Conservation (phyloP, 139 green algal species). For the Auxenochlorella protothecoides region DNA sequence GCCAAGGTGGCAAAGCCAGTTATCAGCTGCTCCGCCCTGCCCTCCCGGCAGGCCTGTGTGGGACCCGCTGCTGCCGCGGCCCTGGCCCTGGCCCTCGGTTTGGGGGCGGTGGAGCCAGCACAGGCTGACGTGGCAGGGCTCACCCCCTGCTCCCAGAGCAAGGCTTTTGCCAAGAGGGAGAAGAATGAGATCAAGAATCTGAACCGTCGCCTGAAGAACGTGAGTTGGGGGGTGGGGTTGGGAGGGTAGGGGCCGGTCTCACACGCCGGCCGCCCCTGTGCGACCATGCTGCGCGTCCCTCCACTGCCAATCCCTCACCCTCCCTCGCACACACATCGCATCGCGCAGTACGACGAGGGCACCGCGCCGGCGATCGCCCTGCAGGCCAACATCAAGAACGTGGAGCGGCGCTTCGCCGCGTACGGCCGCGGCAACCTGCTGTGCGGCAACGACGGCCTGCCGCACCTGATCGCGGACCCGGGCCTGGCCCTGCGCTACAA, state of each 20-base stretch:
- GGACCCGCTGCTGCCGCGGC: conserved; percentile 49
- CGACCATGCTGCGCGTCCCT: neutral
- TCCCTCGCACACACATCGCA: neutral
- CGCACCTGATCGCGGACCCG: conserved; percentile 96
- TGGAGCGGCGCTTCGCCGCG: conserved; percentile 84
- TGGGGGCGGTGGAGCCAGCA: conserved; percentile 66
- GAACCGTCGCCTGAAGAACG: conserved; percentile 64
- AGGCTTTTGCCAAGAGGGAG: conserved; percentile 85
- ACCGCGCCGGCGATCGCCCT: conserved; percentile 80
- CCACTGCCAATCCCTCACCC: neutral
- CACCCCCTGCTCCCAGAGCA: conserved; percentile 91
- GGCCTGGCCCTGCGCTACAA: conserved; percentile 83
- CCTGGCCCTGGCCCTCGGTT: conserved; percentile 47
- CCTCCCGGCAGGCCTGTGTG: conserved; percentile 23
- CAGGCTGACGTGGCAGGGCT: conserved; percentile 59
- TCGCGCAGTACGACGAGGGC: conserved; percentile 78
- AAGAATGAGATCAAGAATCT: conserved; percentile 91
- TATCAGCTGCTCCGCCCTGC: conserved; percentile 18
- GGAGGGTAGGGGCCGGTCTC: neutral
- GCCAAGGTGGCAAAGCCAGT: too few relatives aligned
- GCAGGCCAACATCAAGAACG: conserved; percentile 88
- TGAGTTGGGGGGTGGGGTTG: neutral
- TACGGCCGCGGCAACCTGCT: conserved; percentile 88
- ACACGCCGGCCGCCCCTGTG: neutral
- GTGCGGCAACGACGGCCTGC: conserved; percentile 93